These are phyloP conservation scores for Acrasis kona DNA, from an alignment of 78 protist species.

Conservation along the genomic window DNA sequence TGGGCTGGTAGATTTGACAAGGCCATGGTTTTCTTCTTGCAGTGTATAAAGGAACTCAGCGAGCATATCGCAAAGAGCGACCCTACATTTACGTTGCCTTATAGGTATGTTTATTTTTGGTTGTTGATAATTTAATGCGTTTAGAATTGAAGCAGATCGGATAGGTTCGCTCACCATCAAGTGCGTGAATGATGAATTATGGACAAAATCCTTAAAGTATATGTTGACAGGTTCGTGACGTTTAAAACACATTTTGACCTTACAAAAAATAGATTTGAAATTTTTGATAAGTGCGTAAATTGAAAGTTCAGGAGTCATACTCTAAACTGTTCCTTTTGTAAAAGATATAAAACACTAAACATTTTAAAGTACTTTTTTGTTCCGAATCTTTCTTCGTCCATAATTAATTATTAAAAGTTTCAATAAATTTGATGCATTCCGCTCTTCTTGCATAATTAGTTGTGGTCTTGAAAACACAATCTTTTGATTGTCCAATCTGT, in stretches of 20 bases:
- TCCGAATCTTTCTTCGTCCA: too few species aligned
- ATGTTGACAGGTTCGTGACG: constrained; percentile 69
- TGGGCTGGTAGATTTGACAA: constrained; percentile 28
- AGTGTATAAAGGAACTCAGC: constrained; percentile 51
- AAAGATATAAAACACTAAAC: too few species aligned
- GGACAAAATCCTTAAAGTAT: constrained; percentile 73
- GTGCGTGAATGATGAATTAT: constrained; percentile 56
- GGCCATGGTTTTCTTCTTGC: constrained; percentile 67
- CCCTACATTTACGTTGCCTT: constrained; percentile 39
- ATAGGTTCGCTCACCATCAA: constrained; percentile 40
- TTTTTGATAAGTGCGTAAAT: too few species aligned
- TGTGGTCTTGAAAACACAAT: too few species aligned
- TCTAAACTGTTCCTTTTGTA: too few species aligned
- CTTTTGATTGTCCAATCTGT: too few species aligned
- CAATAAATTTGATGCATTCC: too few species aligned
- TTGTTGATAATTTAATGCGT: not conserved
- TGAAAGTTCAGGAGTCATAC: too few species aligned
- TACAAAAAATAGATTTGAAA: not conserved
- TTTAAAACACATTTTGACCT: constrained; percentile 20
- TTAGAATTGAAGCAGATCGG: constrained; percentile 41
- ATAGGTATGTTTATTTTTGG: not conserved
- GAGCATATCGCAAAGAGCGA: constrained; percentile 21
- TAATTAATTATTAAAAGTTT: too few species aligned
- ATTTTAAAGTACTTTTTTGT: too few species aligned
- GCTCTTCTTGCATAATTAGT: too few species aligned